A percentile compares a stretch with the other conserved stretches of the same genome.
Conservation (phyloP, 2,329 filamentous ascomycete species). For the Chalara sp. region DNA sequence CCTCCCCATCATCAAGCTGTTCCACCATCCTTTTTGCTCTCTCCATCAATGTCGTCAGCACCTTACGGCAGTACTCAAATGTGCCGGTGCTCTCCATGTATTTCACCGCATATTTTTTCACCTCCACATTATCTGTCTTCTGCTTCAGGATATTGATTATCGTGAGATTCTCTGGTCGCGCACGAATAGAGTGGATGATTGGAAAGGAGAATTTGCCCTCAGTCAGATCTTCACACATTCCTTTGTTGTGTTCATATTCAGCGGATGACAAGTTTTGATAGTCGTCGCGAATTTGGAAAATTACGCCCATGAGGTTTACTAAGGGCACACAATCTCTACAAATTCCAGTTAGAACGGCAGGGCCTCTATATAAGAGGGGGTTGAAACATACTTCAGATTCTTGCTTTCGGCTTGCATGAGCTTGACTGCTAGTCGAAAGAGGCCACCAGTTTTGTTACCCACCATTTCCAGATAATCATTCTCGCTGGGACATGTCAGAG, state of each 20-base stretch:
- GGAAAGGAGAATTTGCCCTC: conserved; percentile 97
- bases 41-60: conserved; percentile 56
- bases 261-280: conserved; percentile 76
- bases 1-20: conserved; percentile 53
- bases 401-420: conserved; percentile 74
- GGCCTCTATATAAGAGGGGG: background rate
- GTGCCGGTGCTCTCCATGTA: conserved; percentile 90
- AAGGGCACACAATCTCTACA: conserved; percentile 68
- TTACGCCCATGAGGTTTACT: conserved; percentile 75
- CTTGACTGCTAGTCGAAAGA: conserved; percentile 80
- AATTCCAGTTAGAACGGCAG: conserved; percentile 3
- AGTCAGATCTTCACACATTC: conserved; percentile 88
- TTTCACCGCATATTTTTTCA: conserved; percentile 83
- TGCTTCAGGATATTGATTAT: conserved; percentile 90
- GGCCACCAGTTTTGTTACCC: conserved; percentile 79
- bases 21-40: conserved; percentile 57
- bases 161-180: conserved; percentile 66
- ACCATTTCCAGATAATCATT: conserved; percentile 95
- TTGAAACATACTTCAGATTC: conserved; percentile 30
- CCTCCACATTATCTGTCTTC: conserved; percentile 76
- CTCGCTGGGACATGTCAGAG: conserved; percentile 74
- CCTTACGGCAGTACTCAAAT: conserved; percentile 75
- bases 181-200: conserved; percentile 85
- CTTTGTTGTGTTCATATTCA: conserved; percentile 84
- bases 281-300: conserved; percentile 91